Percentiles rank a stretch among this genome's conserved stretches.
Evolutionary conservation across 2,329 filamentous ascomycete genomes (phyloP).

Genomic region (Paecilomyces niveus): DNA sequence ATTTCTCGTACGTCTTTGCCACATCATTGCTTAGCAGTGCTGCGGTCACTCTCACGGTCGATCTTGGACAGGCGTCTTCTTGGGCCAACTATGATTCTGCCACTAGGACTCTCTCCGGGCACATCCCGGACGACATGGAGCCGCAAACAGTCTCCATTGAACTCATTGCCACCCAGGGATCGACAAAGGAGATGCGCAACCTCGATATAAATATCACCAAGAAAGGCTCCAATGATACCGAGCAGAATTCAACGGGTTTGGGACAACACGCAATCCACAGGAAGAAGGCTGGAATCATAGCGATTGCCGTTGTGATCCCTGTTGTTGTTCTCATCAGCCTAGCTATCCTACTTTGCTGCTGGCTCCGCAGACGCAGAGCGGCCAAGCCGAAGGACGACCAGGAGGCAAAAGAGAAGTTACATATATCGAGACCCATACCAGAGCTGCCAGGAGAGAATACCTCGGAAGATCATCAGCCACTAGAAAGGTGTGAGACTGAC

Average conservation of each 20-base stretch:
- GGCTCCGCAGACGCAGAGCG: constrained; percentile 24
- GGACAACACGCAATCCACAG: constrained; percentile 9
- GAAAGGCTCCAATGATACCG: constrained; percentile 11
- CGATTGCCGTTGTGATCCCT: constrained; percentile 29
- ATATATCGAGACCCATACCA: constrained; percentile 14
- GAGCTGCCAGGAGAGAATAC: constrained; percentile 19
- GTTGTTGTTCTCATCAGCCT: constrained; percentile 20
- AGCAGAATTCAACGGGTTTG: constrained; percentile 12
- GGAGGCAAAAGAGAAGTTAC: constrained; percentile 14
- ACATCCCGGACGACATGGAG: constrained; percentile 36
- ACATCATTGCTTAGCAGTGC: constrained; percentile 33
- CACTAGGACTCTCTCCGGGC: constrained; percentile 41
- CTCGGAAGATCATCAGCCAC: constrained; percentile 12
- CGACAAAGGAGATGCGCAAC: constrained; percentile 32
- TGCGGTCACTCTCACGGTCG: constrained; percentile 37
- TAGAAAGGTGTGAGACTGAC: constrained; percentile 15
- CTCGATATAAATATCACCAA: constrained; percentile 36
- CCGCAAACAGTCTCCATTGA: constrained; percentile 35
- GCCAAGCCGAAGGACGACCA: constrained; percentile 13
- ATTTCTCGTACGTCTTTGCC: constrained; percentile 44
- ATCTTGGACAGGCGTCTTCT: constrained; percentile 34
- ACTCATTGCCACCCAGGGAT: constrained; percentile 36
- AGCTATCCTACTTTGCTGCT: constrained; percentile 26
- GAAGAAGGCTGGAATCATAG: constrained; percentile 31
- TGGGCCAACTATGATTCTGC: constrained; percentile 46